Base-by-base conservation (phyloP, 345 rosid genomes). In the Pistacia integerrima region DNA sequence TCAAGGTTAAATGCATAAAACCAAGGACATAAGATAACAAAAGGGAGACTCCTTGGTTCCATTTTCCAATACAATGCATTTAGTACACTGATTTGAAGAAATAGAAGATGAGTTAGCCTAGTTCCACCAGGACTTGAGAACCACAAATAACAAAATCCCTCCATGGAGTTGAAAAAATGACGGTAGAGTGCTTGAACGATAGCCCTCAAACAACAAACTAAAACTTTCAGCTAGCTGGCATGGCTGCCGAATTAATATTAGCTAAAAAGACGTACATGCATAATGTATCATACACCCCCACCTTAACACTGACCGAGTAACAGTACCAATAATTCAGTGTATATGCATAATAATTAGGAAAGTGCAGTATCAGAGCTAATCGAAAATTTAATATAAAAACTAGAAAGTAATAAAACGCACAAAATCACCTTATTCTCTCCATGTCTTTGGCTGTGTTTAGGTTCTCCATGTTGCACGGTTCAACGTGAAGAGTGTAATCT, bases 401-500 rank as follows among this genome's bases (percentile, higher is more conserved):
- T 12, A 61, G 36, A 36, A n/a, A 64, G 22, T 8, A 36, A 41
- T 41, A 41, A 41, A 28, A 14, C 41, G 4, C 46, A 54, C 16
- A 41, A 70, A 36, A 69, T 68, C 78, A 96, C 99, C 95, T 96
- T 80, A 96, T 96, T 66, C 76, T 90, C 86, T 96, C 99, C 91
- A 94, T 87, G 82, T 93, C 94, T 82, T 83, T 87, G 4, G 92
- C 85, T 44, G 91, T 48, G 82, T 96, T 96, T 73, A 89, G 85
- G 85, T 96, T 96, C 79, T 94, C 95, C 92, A 91, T 85, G 81
- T 77, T 83, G 70, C 87, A 58, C 22, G 98, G 97, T 25, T 89
- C 97, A 56, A 94, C 88, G 75, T 92, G 99, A 83, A 96, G 99
- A 12, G 93, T 87, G 79, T 96, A 96, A 61, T 96, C 97, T 48